Conservation (phyloP, 139 green algal genomes). For the Picochlorum sp. region DNA sequence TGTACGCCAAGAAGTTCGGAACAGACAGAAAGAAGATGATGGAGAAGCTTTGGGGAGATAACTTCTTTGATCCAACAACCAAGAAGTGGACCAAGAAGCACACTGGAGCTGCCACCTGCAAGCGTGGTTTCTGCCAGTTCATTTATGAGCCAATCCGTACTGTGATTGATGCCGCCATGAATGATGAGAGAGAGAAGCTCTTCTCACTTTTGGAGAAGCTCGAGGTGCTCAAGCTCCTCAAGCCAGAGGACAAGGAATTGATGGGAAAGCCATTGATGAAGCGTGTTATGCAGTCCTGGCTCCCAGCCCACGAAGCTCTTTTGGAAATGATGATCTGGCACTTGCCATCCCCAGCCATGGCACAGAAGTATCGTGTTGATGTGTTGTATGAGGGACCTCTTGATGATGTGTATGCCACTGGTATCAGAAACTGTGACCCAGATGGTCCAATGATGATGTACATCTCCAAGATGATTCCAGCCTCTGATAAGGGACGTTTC, state of each 20-base stretch:
- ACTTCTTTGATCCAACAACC: conserved; percentile 96
- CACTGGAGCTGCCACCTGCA: conserved; percentile 78
- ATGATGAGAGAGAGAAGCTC: conserved; percentile 94
- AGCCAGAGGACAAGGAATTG: conserved; percentile 88
- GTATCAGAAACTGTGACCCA: conserved; percentile 93
- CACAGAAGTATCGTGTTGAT: conserved; percentile 96
- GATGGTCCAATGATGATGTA: conserved; percentile 97
- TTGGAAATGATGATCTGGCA: conserved; percentile 99
- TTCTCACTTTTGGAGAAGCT: conserved; percentile 92
- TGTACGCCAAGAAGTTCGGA: conserved; percentile 98
- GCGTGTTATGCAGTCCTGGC: conserved; percentile 88
- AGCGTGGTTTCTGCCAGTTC: conserved; percentile 97
- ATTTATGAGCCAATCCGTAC: conserved; percentile 94
- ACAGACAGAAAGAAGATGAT: conserved; percentile 85
- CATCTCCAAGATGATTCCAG: conserved; percentile 99
- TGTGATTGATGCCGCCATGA: conserved; percentile 91
- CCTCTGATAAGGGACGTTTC: conserved; percentile 96
- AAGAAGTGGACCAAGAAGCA: conserved; percentile 98
- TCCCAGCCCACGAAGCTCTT: conserved; percentile 85
- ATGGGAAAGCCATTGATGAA: conserved; percentile 88
- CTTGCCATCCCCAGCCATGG: conserved; percentile 67
- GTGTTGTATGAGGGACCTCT: conserved; percentile 96
- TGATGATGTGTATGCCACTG: conserved; percentile 87
- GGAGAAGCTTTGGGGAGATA: conserved; percentile 93
- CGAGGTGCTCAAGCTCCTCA: conserved; percentile 67